Percentiles rank a stretch among this genome's conserved stretches.
Conservation (phyloP, 768 basidiomycete species). For the Daedaleopsis sinensis region DNA sequence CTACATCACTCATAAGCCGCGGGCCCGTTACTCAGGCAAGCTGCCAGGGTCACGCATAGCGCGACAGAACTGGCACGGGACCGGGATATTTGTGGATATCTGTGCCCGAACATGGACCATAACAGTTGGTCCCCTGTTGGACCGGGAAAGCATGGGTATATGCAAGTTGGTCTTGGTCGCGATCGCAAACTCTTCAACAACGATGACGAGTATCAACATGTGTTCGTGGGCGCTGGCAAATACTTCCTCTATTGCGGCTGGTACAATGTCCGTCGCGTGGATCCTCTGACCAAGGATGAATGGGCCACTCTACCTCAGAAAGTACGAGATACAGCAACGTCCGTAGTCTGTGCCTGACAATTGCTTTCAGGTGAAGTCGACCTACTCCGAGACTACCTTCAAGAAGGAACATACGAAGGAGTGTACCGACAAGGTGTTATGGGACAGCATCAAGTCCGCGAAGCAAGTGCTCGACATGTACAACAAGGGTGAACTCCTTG, state of each 20-base stretch:
- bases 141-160: constrained; percentile 55
- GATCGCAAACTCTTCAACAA: constrained; percentile 45
- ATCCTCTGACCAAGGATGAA: constrained; percentile 46
- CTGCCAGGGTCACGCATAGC: constrained; percentile 17
- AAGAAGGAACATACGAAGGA: constrained; percentile 42
- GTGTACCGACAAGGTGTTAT: not conserved
- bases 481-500: constrained; percentile 42
- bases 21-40: not conserved
- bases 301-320: constrained; percentile 45
- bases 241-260: constrained; percentile 49
- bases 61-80: constrained; percentile 33
- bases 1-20: not conserved
- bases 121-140: constrained; percentile 56
- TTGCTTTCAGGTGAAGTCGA: constrained; percentile 16
- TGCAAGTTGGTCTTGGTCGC: constrained; percentile 54
- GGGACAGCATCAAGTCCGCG: constrained; percentile 24
- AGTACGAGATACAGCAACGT: constrained; percentile 32
- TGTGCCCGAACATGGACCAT: constrained; percentile 53
- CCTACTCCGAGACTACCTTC: constrained; percentile 41
- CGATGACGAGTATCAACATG: constrained; percentile 41
- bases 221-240: constrained; percentile 48
- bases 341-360: not conserved
- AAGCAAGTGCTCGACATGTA: constrained; percentile 47
- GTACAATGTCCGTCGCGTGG: constrained; percentile 44
- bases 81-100: constrained; percentile 41